These are phyloP conservation scores for Lipomyces starkeyi DNA, from an alignment of 805 yeast species.

Conservation along the genomic window DNA sequence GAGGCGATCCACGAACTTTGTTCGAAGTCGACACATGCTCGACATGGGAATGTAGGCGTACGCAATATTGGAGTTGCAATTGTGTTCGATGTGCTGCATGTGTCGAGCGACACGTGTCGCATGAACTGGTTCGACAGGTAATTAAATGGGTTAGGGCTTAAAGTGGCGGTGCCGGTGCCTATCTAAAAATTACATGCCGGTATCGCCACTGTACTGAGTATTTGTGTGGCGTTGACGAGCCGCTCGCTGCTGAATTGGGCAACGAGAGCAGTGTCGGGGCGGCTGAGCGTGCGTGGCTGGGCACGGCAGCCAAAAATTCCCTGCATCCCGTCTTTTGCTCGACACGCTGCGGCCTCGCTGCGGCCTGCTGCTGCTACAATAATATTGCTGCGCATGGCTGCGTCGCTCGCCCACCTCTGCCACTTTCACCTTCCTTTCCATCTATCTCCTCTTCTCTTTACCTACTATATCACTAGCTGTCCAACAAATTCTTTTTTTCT, in stretches of 20 bases:
- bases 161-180: no score
- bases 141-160: no score
- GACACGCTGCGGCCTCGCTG: neutral
- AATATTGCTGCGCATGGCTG: neutral
- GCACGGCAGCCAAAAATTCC: neutral
- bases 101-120: no score
- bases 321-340: neutral
- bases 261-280: neutral
- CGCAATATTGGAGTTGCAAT: no score
- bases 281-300: neutral
- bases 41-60: no score
- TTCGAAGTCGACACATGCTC: neutral
- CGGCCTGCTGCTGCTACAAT: neutral
- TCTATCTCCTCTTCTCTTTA: neutral
- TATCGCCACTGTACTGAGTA: no score
- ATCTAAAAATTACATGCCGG: no score
- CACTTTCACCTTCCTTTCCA: neutral
- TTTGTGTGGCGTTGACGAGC: no score
- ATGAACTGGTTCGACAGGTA: no score
- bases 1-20: neutral
- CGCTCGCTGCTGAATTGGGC: no score
- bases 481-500: neutral
- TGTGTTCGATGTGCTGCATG: no score
- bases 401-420: neutral
- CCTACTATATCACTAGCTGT: neutral